Evolutionary conservation across 1,284 basidiomycete species (phyloP).

Genomic region (Mrakiaceae sp.): DNA sequence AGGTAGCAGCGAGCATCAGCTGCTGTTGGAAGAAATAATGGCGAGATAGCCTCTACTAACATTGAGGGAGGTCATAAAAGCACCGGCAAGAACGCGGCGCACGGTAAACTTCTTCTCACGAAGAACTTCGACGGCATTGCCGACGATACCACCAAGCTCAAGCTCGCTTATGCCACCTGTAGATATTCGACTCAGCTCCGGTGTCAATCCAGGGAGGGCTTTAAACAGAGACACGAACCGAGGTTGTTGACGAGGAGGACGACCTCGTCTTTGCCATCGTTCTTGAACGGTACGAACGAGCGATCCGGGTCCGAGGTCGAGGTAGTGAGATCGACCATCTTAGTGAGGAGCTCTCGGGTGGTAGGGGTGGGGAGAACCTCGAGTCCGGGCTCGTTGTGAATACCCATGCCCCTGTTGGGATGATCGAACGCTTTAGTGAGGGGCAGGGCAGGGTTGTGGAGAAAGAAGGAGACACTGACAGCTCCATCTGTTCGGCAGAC

Average conservation of each 20-base stretch:
- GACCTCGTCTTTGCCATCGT: slow-evolving; percentile 47
- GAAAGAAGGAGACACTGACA: slow-evolving; percentile 30
- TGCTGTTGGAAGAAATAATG: no score
- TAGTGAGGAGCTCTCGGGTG: slow-evolving; percentile 55
- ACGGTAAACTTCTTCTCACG: slow-evolving; percentile 44
- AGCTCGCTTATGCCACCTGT: slow-evolving; percentile 77
- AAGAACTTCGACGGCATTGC: slow-evolving; percentile 43
- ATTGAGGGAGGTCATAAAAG: slow-evolving; percentile 57
- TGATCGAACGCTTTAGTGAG: no score
- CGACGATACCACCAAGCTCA: slow-evolving; percentile 57
- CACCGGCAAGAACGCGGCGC: slow-evolving; percentile 58
- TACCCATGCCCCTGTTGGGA: slow-evolving; percentile 29
- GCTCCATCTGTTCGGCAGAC: slow-evolving; percentile 57
- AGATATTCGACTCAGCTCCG: slow-evolving; percentile 46
- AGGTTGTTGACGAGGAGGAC: slow-evolving; percentile 34
- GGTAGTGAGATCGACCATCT: slow-evolving; percentile 60
- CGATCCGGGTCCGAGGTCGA: slow-evolving; percentile 69
- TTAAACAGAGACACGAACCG: slow-evolving; percentile 32
- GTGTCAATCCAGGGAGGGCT: slow-evolving; percentile 27
- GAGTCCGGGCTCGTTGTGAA: slow-evolving; percentile 84
- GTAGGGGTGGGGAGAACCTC: slow-evolving; percentile 51
- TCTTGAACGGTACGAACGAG: slow-evolving; percentile 68
- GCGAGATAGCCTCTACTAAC: no score
- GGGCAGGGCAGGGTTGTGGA: no score
- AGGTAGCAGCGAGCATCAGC: not conserved